Evolutionary conservation across 805 yeast species (phyloP).

Genomic region (Zygosaccharomyces bisporus): DNA sequence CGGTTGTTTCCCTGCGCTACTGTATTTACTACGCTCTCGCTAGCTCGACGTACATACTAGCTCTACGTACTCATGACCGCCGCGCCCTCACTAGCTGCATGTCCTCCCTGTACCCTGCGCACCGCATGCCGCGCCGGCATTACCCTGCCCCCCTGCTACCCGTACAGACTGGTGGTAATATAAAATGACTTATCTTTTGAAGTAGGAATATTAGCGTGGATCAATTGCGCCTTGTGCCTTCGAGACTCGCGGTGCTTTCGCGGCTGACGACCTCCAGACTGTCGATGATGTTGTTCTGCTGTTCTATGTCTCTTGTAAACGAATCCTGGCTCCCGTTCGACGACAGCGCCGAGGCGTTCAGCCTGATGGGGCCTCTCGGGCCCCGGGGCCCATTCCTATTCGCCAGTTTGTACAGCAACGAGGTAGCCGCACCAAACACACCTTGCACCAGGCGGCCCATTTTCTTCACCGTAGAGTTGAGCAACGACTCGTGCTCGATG

Average conservation of each 20-base stretch:
- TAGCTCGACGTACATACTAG: too few species aligned
- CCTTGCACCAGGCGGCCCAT: constrained; percentile 1
- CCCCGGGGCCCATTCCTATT: not conserved
- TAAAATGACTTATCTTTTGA: too few species aligned
- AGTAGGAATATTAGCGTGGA: too few species aligned
- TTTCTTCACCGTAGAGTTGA: constrained; percentile 10
- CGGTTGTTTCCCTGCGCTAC: too few species aligned
- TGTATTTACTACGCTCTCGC: too few species aligned
- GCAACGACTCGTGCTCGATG: constrained; percentile 22
- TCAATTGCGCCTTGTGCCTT: too few species aligned
- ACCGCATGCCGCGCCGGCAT: too few species aligned
- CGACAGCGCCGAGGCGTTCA: constrained; percentile 12
- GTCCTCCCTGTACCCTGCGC: too few species aligned
- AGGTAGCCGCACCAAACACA: not conserved
- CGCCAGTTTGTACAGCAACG: not conserved
- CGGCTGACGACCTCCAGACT: constrained; percentile 31
- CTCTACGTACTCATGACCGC: too few species aligned
- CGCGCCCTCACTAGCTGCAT: too few species aligned
- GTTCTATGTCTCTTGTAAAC: constrained; percentile 39
- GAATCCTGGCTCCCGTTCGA: constrained; percentile 26
- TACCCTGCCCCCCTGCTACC: too few species aligned
- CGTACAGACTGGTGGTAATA: too few species aligned
- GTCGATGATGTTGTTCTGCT: constrained; percentile 41
- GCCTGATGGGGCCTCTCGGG: constrained; percentile 14
- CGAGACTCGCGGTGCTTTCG: constrained; percentile 21